Conservation (phyloP, 179 eudicot species). For the Beta lomatogona region DNA sequence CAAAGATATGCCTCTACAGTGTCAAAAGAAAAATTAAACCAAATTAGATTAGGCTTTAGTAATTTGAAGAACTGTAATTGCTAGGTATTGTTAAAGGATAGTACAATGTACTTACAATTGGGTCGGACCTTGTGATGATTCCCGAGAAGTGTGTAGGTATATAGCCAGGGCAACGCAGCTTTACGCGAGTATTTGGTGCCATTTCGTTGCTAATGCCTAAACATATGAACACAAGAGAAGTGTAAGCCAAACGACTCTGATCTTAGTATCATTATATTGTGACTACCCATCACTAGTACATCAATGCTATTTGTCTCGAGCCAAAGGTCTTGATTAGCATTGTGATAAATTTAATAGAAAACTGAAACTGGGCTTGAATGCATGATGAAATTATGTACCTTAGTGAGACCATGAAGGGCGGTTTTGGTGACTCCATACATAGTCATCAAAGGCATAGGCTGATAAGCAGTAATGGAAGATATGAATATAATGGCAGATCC, state of each 20-base stretch:
- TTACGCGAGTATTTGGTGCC: conserved; percentile 38
- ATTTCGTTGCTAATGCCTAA: conserved; percentile 34
- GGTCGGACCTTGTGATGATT: conserved; percentile 38
- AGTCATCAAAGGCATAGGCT: conserved; percentile 46
- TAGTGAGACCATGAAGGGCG: conserved; percentile 72
- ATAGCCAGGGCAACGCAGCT: conserved; percentile 34
- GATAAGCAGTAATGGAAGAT: conserved; percentile 57
- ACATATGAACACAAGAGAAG: not conserved
- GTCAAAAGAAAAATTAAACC: not conserved
- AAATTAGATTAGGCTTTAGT: no score
- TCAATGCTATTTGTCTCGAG: no score
- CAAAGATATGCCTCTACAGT: conserved; percentile 2
- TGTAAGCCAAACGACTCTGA: not conserved
- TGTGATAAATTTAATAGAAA: not conserved
- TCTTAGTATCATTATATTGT: no score
- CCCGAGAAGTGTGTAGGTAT: conserved; percentile 34
- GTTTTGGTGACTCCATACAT: conserved; percentile 81
- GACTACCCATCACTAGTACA: no score
- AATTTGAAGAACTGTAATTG: no score
- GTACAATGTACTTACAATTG: conserved; percentile 37
- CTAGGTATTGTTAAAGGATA: no score
- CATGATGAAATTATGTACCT: conserved; percentile 35
- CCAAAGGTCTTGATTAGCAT: no score
- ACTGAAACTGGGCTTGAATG: not conserved
- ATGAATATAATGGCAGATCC: conserved; percentile 67